A percentile compares a stretch with the other conserved stretches of the same genome.
These are phyloP conservation scores for Phytophthora capsici DNA, from an alignment of 352 stramenopile species.

Conservation along the genomic window DNA sequence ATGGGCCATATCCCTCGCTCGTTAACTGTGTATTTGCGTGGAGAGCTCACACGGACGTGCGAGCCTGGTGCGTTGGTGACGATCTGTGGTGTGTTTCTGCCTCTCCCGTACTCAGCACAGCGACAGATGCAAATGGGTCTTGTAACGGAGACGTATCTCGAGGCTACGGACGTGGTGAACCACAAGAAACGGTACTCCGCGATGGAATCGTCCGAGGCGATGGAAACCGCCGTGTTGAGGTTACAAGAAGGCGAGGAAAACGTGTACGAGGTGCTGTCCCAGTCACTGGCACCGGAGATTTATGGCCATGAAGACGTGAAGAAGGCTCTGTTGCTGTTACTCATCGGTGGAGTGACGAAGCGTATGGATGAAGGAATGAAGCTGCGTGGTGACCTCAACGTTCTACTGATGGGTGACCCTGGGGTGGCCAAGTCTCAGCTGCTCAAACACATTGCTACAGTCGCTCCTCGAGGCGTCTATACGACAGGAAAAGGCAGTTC, in stretches of 20 bases:
- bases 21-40: conserved; percentile 92
- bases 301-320: conserved; percentile 99
- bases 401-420: conserved; percentile 98
- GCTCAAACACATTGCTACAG: conserved; percentile 97
- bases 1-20: conserved; percentile 98
- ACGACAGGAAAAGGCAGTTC: conserved; percentile 99
- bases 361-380: conserved; percentile 94
- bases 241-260: conserved; percentile 73
- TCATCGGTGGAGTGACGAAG: too few species aligned
- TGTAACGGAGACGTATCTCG: conserved; percentile 97
- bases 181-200: conserved; percentile 98
- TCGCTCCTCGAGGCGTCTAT: conserved; percentile 98
- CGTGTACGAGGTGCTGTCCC: conserved; percentile 94
- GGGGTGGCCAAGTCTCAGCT: conserved; percentile 99
- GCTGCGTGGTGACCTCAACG: conserved; percentile 99
- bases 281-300: conserved; percentile 98
- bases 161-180: conserved; percentile 95
- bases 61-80: conserved; percentile 97
- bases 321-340: conserved; percentile 97
- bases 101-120: conserved; percentile 92
- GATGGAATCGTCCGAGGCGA: conserved; percentile 85
- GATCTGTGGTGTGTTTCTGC: conserved; percentile 97
- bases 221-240: conserved; percentile 77
- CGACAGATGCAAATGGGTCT: conserved; percentile 97
- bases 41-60: conserved; percentile 94